A percentile compares a stretch with the other conserved stretches of the same genome.
Evolutionary conservation across 495 filamentous ascomycete genomes (phyloP).

Genomic region (Aspergillus wentii): DNA sequence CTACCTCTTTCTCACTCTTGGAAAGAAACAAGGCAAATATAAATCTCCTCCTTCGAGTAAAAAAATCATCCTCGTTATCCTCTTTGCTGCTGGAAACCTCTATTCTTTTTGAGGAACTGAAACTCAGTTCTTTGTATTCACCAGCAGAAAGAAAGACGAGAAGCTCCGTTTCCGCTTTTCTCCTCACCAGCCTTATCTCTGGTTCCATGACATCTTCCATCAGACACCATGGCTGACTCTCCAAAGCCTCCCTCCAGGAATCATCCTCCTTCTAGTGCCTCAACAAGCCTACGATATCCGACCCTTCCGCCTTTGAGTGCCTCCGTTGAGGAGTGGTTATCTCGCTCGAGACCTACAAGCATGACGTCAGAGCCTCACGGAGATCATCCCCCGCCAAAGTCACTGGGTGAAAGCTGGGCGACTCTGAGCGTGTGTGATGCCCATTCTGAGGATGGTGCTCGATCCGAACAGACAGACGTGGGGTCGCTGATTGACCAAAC

Average conservation of each 20-base stretch:
- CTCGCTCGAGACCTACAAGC: constrained; percentile 37
- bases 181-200: neutral
- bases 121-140: too few species aligned
- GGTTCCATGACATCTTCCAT: constrained; percentile 17
- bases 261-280: constrained; percentile 17
- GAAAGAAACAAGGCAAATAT: too few species aligned
- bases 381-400: constrained; percentile 19
- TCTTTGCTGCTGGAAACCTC: too few species aligned
- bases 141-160: too few species aligned
- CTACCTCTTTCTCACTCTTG: neutral
- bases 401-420: constrained; percentile 46
- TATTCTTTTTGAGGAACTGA: too few species aligned
- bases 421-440: constrained; percentile 41
- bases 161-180: neutral
- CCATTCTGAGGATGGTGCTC: constrained; percentile 41
- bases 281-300: constrained; percentile 35
- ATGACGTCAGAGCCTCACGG: constrained; percentile 31
- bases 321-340: constrained; percentile 46
- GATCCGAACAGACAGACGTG: constrained; percentile 40
- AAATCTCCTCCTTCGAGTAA: too few species aligned
- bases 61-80: too few species aligned
- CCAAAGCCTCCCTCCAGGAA: constrained; percentile 29
- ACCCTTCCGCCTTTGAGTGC: constrained; percentile 40
- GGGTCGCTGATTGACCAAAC: constrained; percentile 42
- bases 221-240: constrained; percentile 37